A percentile compares a stretch with the other conserved stretches of the same genome.
phyloP scores from a whole-genome alignment of 2,329 filamentous ascomycete genomes.

The Pleurostoma richardsiae region DNA sequence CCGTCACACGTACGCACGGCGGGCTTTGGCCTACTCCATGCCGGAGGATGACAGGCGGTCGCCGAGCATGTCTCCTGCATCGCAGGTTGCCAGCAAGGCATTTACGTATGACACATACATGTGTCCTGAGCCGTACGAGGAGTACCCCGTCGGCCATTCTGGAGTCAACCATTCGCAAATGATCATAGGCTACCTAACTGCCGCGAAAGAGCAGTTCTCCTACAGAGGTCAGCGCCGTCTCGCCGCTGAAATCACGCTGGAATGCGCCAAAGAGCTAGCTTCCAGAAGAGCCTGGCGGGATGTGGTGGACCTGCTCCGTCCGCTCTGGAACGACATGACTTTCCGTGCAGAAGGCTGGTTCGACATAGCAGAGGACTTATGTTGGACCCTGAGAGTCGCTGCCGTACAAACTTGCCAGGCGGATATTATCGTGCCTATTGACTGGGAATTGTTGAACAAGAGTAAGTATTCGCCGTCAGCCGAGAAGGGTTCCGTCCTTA shows the following conservation, averaged over 20 bases:
- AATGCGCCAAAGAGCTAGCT: constrained; percentile 52
- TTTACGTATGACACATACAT: constrained; percentile 63
- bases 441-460: constrained; percentile 60
- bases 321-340: constrained; percentile 51
- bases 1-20: constrained; percentile 48
- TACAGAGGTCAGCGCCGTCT: constrained; percentile 47
- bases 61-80: constrained; percentile 41
- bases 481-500: not conserved
- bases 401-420: constrained; percentile 46
- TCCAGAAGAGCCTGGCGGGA: constrained; percentile 45
- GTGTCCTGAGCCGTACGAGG: constrained; percentile 58
- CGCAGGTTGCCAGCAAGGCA: constrained; percentile 40
- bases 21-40: constrained; percentile 48
- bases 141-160: constrained; percentile 40
- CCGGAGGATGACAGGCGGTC: constrained; percentile 53
- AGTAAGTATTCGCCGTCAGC: constrained; percentile 35
- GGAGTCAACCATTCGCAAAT: constrained; percentile 52
- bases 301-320: constrained; percentile 46
- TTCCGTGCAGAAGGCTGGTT: constrained; percentile 58
- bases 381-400: constrained; percentile 55
- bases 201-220: constrained; percentile 49
- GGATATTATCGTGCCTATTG: constrained; percentile 54
- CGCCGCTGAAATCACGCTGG: constrained; percentile 51
- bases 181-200: constrained; percentile 46
- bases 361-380: constrained; percentile 53